A percentile compares a stretch with the other conserved stretches of the same genome.
Conservation (phyloP, 2,329 filamentous ascomycete species). For the Fusarium foetens region DNA sequence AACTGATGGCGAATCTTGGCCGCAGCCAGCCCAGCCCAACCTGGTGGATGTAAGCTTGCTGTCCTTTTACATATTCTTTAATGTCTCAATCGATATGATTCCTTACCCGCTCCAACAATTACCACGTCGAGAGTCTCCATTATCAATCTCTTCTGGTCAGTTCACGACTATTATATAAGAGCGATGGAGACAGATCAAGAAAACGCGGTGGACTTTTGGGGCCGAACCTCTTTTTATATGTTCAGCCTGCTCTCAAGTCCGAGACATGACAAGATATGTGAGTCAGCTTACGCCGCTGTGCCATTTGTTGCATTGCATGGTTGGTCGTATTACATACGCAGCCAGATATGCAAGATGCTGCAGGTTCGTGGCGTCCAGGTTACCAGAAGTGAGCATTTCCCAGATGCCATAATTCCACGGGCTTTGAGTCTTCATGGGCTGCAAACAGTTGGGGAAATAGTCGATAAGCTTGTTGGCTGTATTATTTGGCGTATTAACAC, state of each 20-base stretch:
- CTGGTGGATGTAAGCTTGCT: constrained; percentile 24
- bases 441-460: background rate
- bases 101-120: constrained; percentile 65
- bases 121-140: constrained; percentile 60
- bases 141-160: background rate
- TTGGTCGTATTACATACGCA: background rate
- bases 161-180: background rate
- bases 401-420: no score
- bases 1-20: constrained; percentile 70
- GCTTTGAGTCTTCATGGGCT: background rate
- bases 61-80: background rate
- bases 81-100: background rate
- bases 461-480: background rate
- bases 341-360: background rate
- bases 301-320: background rate
- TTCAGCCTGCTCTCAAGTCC: background rate
- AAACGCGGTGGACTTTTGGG: background rate
- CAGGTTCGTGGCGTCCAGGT: background rate
- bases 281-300: constrained; percentile 1
- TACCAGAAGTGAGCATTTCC: background rate
- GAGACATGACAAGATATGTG: background rate
- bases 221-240: background rate
- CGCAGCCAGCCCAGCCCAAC: constrained; percentile 65
- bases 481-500: no score
- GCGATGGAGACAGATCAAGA: background rate